A percentile compares a stretch with the other conserved stretches of the same genome.
phyloP scores from a whole-genome alignment of 768 basidiomycete species.

The Austroboletus festivus region DNA sequence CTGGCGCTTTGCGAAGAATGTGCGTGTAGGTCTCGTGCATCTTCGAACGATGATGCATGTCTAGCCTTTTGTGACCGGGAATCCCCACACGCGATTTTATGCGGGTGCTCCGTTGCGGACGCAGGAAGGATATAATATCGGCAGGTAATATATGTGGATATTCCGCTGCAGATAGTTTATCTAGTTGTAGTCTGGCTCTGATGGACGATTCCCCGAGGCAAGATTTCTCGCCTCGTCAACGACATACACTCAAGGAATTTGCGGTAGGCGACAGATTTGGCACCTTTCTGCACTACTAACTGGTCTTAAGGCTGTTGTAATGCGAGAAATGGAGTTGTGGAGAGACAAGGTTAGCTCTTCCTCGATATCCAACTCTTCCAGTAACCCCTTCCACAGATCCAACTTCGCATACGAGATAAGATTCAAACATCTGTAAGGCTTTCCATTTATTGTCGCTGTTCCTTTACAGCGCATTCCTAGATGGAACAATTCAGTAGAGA shows the following conservation, averaged over 20 bases:
- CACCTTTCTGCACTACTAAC: slow-evolving; percentile 4
- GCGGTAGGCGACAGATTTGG: slow-evolving; percentile 43
- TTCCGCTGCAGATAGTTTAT: slow-evolving; percentile 3
- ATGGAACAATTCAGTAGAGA: slow-evolving; percentile 97
- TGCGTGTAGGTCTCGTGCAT: slow-evolving; percentile 34
- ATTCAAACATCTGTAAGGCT: slow-evolving; percentile 80
- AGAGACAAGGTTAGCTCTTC: slow-evolving; percentile 67
- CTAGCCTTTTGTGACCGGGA: slow-evolving; percentile 68
- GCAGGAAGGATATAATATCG: slow-evolving; percentile 86
- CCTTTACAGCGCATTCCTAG: slow-evolving; percentile 31
- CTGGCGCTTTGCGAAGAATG: slow-evolving; percentile 87
- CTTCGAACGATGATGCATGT: neutral
- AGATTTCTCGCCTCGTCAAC: slow-evolving; percentile 84
- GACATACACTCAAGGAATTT: slow-evolving; percentile 93
- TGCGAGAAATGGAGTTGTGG: slow-evolving; percentile 97
- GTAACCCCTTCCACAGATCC: slow-evolving; percentile 51
- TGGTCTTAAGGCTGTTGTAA: slow-evolving; percentile 61
- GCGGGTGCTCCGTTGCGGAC: slow-evolving; percentile 90
- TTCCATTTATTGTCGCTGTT: neutral
- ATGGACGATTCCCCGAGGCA: slow-evolving; percentile 79
- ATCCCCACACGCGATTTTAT: slow-evolving; percentile 79
- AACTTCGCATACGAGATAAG: slow-evolving; percentile 83
- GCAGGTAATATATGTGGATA: slow-evolving; percentile 49
- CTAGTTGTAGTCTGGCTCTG: slow-evolving; percentile 59
- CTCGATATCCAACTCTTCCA: neutral